Evolutionary conservation across 2,329 filamentous ascomycete species (phyloP), one percentile per base, ranked within the genome.

Genomic region (Aspergillus nomiae): DNA sequence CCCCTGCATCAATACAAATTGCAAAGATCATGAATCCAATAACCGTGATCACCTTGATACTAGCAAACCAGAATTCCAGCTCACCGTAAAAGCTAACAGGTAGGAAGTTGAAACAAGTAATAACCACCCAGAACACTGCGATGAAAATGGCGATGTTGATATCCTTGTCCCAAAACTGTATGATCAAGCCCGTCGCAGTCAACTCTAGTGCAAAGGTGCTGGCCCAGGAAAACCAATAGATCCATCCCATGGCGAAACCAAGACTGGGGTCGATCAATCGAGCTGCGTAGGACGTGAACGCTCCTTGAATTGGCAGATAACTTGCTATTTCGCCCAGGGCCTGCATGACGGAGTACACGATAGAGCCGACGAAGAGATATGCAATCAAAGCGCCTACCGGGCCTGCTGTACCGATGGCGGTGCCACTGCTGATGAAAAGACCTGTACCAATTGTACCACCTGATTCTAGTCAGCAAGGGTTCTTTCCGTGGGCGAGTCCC

Each of bases 181-280:
- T 90, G 61, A 93, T 90, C 55, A 92, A 80, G 6, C 89, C 90
- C 1, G 89, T 87, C 0, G 89, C 89, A 0, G 87, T 90, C 45
- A 93, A 81, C 73, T 94, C 90, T 10, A 92, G 84, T 0, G 90
- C 89, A 68, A 86, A 91, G 0, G 90, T 92, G 61, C 89, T 86
- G 28, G 87, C 84, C 89, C 89, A 94, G 54, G 85, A 89, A 73
- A 92, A 92, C 89, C 89, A 94, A 78, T 94, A 94, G 63, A 92
- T 88, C 90, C 90, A 94, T 24, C 91, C 91, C 84, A 93, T 90
- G 24, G 90, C 85, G 70, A 93, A 93, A 9, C 90, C 90, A 55
- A 92, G 81, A 61, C 88, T 88, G 12, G 87, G 88, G 71, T 91
- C 88, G 62, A 92, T 84, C 70, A 94, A 92, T 21, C 91, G 89